These are phyloP conservation scores for Phaffia tasmanica DNA, from an alignment of 768 basidiomycete genomes.

Conservation along the genomic window DNA sequence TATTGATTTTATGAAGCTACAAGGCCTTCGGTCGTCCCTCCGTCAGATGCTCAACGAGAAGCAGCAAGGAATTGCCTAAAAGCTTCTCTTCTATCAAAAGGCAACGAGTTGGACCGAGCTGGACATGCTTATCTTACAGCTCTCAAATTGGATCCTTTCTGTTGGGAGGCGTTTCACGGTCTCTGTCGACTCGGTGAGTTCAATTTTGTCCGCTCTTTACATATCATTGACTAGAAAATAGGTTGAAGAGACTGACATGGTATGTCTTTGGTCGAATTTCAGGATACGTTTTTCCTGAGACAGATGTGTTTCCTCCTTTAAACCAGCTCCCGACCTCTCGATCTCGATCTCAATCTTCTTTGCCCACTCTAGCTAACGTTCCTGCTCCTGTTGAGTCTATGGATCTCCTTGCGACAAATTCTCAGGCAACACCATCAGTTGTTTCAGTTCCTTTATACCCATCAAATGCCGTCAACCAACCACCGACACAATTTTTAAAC, in stretches of 20 bases:
- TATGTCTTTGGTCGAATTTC: not conserved
- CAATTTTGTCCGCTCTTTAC: not conserved
- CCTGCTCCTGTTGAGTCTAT: not conserved
- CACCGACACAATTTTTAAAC: not conserved
- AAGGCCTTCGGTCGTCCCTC: slow-evolving; percentile 21
- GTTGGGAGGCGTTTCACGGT: slow-evolving; percentile 90
- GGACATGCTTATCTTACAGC: slow-evolving; percentile 58
- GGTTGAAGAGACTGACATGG: slow-evolving; percentile 4
- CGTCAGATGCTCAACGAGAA: slow-evolving; percentile 51
- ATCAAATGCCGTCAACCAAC: not conserved
- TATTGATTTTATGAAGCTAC: not conserved
- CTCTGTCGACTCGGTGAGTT: slow-evolving; percentile 63
- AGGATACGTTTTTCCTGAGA: not conserved
- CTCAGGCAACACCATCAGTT: slow-evolving; percentile 7
- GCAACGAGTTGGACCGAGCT: slow-evolving; percentile 67
- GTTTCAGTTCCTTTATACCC: not conserved
- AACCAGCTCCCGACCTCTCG: not conserved
- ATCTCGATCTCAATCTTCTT: slow-evolving; percentile 5
- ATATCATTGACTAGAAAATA: not conserved
- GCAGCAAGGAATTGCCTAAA: slow-evolving; percentile 65
- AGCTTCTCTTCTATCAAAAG: slow-evolving; percentile 64
- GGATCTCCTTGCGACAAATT: slow-evolving; percentile 7
- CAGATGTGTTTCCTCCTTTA: slow-evolving; percentile 10
- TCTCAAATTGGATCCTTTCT: slow-evolving; percentile 58
- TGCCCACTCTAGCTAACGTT: not conserved